Evolutionary conservation across 2,329 filamentous ascomycete species (phyloP), one percentile per base, ranked within the genome.

Genomic region (Aspergillus piperis): DNA sequence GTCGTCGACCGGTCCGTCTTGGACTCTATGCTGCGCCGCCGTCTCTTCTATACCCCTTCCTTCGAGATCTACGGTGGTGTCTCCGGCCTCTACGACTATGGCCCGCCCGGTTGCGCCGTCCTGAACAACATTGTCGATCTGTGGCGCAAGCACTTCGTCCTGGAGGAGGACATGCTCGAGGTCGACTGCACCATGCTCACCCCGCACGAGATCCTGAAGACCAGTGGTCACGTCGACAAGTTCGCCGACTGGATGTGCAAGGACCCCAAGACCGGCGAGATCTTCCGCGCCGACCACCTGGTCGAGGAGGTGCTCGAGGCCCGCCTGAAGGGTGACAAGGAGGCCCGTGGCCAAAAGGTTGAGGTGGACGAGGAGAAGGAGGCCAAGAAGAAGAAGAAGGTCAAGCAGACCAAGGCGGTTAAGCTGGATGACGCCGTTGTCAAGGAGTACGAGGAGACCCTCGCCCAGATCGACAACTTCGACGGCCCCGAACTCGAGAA

Each of bases 191-290:
- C 91, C 41, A 95, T 94, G 80, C 80, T 99, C 73, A 99, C 95
- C 42, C 95, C 95, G 36, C 88, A 95, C 71, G 90, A 95, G 51
- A 91, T 99, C 39, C 86, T 99, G 73, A 96, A 98, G 85, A 96
- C 94, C 57, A 91, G 88, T 76, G 95, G 95, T 65, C 95, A 99
- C 80, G 95, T 98, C 66, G 94, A 97, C 78, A 96, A 96, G 79
- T 98, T 98, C 73, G 90, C 92, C 78, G 94, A 98, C 78, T 98
- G 91, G 91, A 97, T 98, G 93, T 96, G 91, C 88, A 96, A 96
- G 80, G 95, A 99, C 78, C 92, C 94, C 64, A 96, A 96, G 84
- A 96, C 90, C 71, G 95, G 95, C 75, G 95, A 99, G 78, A 96
- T 97, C 73, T 88, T 99, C 75, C 88, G 95, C 69, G 92, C 95